Base-by-base conservation (phyloP, 2,329 filamentous ascomycete species). In the Ophiostoma sp. region DNA sequence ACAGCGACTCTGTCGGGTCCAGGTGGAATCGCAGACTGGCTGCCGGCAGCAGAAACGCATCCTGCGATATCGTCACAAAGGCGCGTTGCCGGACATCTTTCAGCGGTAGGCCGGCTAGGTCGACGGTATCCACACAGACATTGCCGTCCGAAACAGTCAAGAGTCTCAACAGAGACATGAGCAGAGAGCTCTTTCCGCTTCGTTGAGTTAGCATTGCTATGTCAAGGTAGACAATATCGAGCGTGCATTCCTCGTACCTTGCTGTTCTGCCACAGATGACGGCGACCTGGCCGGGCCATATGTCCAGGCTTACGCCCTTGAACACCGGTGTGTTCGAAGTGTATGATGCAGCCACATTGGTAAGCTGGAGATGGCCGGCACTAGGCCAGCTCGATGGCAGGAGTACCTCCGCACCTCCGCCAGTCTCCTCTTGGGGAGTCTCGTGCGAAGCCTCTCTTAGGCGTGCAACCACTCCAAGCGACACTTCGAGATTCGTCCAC, bases 401-500 rank as follows among this genome's bases (percentile, higher is more conserved):
- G 27, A 27, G 27, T 27, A 27, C 27, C 27, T 27, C 27, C 27
- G 27, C 27, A 27, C 27, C 27, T 27, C 27, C 27, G 27, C 27
- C 12, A 58, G 75, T 69, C 27, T 71, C 70, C 64, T 77, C 75
- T 1, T 78, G 72, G 0, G 64, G 73, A 68, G 75, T 77, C 36
- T 69, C 66, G 5, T 70, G n/a, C 2, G 40, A 62, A 11, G 65
- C 62, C 12, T 71, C 67, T 5, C 68, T 66, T 4, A 79, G 67
- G 5, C 78, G 72, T 2, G 76, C 70, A 18, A 79, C 72, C 0
- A 77, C 77, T 0, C 78, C 78, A 0, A 79, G 73, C 0, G 76
- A 78, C 2, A 75, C 75, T 64, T 79, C 78, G 1, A 79, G 64
- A 5, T 70, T 74, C 0, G 78, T 77, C 76, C 76, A 79, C 5